Percentiles rank a stretch among this genome's conserved stretches.
Evolutionary conservation across 805 yeast species (phyloP).

Genomic region (Teunomyces tritomae): DNA sequence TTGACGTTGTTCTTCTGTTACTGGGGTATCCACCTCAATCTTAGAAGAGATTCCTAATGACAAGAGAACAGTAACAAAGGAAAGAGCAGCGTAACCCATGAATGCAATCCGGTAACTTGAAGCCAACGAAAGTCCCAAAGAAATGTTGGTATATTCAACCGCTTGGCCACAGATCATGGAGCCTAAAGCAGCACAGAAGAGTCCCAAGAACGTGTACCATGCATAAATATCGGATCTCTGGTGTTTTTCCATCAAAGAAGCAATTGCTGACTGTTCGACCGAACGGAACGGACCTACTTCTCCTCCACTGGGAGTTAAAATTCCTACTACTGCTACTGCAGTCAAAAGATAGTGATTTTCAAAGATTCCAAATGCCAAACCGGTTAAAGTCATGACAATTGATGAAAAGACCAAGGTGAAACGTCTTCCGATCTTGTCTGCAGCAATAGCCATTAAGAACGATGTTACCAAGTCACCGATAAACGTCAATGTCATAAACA

Average conservation of each 20-base stretch:
- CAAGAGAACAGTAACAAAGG: slow-evolving; percentile 16
- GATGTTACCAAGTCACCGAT: slow-evolving; percentile 53
- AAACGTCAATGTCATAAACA: slow-evolving; percentile 46
- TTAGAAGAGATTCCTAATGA: slow-evolving; percentile 14
- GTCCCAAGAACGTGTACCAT: slow-evolving; percentile 54
- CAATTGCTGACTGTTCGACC: slow-evolving; percentile 52
- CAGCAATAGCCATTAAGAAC: slow-evolving; percentile 42
- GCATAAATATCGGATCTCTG: slow-evolving; percentile 54
- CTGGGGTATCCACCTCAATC: slow-evolving; percentile 14
- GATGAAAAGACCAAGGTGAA: slow-evolving; percentile 40
- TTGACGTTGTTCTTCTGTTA: background rate
- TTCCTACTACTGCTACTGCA: slow-evolving; percentile 44
- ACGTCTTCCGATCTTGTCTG: slow-evolving; percentile 49
- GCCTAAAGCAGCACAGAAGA: slow-evolving; percentile 47
- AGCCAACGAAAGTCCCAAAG: slow-evolving; percentile 16
- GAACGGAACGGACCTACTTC: slow-evolving; percentile 61
- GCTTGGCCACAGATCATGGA: slow-evolving; percentile 38
- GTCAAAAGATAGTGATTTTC: slow-evolving; percentile 34
- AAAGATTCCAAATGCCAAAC: slow-evolving; percentile 34
- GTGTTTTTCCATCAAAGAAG: slow-evolving; percentile 41
- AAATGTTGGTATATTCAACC: slow-evolving; percentile 14
- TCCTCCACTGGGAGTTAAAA: slow-evolving; percentile 57
- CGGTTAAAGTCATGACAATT: slow-evolving; percentile 42
- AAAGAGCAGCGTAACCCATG: slow-evolving; percentile 20
- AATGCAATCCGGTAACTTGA: slow-evolving; percentile 32